Conservation (phyloP, 345 rosid species). For the Brassica napus region DNA sequence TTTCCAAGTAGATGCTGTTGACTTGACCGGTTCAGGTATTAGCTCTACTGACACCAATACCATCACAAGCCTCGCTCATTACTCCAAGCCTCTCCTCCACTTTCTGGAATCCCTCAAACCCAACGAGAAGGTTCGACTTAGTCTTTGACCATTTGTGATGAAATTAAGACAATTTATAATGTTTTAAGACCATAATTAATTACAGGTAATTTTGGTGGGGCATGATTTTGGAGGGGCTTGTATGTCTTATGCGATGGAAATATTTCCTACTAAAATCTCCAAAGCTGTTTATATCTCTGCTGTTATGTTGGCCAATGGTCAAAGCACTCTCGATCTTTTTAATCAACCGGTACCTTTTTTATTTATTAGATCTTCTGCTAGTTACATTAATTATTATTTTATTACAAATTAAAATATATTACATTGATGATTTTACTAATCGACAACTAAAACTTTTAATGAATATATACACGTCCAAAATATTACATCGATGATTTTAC, state of each 20-base stretch:
- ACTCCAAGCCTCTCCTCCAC: conserved; percentile 76
- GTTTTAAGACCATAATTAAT: neutral
- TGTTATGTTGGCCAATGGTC: conserved; percentile 78
- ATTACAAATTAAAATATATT: no score
- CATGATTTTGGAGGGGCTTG: conserved; percentile 98
- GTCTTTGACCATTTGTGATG: neutral
- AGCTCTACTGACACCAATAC: conserved; percentile 52
- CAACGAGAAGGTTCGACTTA: conserved; percentile 66
- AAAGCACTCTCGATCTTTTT: conserved; percentile 78
- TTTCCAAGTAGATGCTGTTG: conserved; percentile 61
- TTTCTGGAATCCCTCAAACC: conserved; percentile 71
- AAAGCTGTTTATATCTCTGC: conserved; percentile 88
- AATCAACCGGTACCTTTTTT: conserved; percentile 56
- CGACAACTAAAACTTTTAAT: no score
- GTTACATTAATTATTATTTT: no score
- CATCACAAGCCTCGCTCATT: conserved; percentile 77
- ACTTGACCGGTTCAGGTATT: conserved; percentile 64
- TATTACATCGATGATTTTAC: no score
- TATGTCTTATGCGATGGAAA: conserved; percentile 83
- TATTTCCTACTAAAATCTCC: conserved; percentile 68
- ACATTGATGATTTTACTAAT: no score
- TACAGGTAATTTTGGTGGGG: conserved; percentile 80
- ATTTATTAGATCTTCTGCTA: neutral
- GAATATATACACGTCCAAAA: no score
- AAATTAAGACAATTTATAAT: neutral